A percentile compares a stretch with the other conserved stretches of the same genome.
Evolutionary conservation across 2,329 filamentous ascomycete species (phyloP).

Genomic region (Fusarium sp.): DNA sequence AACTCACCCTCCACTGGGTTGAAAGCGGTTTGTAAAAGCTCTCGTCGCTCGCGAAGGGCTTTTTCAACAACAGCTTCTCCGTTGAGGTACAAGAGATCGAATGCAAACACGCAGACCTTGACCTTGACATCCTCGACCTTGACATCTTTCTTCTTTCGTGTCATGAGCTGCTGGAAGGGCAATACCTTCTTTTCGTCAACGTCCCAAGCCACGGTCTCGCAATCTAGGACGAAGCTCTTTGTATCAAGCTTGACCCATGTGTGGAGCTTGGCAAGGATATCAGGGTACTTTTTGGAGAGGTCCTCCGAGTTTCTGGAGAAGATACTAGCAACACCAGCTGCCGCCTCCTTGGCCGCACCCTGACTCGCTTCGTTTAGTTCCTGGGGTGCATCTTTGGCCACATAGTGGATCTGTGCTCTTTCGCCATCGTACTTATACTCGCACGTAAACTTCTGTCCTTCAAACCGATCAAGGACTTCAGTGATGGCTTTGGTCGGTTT

Average conservation of each 20-base stretch:
- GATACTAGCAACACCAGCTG: conserved; percentile 85
- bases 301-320: conserved; percentile 99
- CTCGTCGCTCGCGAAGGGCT: conserved; percentile 83
- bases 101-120: conserved; percentile 97
- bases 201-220: conserved; percentile 98
- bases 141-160: conserved; percentile 95
- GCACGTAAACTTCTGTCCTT: conserved; percentile 94
- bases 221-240: conserved; percentile 97
- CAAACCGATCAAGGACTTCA: conserved; percentile 95
- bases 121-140: conserved; percentile 95
- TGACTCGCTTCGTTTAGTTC: conserved; percentile 72
- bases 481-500: conserved; percentile 99
- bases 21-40: conserved; percentile 79
- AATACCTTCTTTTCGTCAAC: conserved; percentile 93
- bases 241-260: conserved; percentile 91
- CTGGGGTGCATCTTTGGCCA: conserved; percentile 80
- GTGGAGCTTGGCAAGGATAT: conserved; percentile 88
- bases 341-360: conserved; percentile 71
- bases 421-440: conserved; percentile 99
- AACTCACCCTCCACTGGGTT: conserved; percentile 87
- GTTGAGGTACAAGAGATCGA: conserved; percentile 93
- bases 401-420: conserved; percentile 97
- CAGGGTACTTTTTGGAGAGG: conserved; percentile 95
- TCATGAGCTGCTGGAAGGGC: conserved; percentile 98
- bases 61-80: conserved; percentile 91